phyloP scores from a whole-genome alignment of 768 basidiomycete species.

The Rhizopogon vulgaris region DNA sequence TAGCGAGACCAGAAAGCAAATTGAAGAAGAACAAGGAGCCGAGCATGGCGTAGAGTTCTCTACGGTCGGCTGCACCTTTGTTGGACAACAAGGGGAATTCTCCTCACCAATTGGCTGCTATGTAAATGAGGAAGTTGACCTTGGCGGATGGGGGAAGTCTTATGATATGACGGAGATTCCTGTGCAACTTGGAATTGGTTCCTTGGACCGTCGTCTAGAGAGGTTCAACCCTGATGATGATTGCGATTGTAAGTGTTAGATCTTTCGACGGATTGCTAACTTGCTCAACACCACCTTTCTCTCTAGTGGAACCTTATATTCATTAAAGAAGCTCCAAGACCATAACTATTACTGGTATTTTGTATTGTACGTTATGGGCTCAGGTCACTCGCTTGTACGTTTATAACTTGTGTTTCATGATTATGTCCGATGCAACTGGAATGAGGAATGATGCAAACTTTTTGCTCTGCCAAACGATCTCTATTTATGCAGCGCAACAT shows the following conservation, averaged over 20 bases:
- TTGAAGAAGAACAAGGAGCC: background rate
- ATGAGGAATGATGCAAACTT: no score
- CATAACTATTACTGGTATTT: no score
- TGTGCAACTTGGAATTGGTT: slow-evolving; percentile 13
- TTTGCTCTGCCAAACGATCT: no score
- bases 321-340: background rate
- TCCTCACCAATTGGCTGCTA: slow-evolving; percentile 12
- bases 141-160: slow-evolving; percentile 18
- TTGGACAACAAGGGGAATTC: background rate
- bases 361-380: no score
- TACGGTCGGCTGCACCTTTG: background rate
- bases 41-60: background rate
- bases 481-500: no score
- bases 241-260: background rate
- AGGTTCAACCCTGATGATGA: slow-evolving; percentile 17
- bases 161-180: slow-evolving; percentile 7
- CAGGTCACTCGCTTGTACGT: no score
- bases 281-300: background rate
- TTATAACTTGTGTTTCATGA: no score
- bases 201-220: slow-evolving; percentile 18
- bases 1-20: background rate
- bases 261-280: background rate
- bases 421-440: no score
- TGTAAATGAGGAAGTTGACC: slow-evolving; percentile 10
- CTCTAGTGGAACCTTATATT: background rate